Conservation (phyloP, 208 protist genomes). For the Leishmania mexicana region DNA sequence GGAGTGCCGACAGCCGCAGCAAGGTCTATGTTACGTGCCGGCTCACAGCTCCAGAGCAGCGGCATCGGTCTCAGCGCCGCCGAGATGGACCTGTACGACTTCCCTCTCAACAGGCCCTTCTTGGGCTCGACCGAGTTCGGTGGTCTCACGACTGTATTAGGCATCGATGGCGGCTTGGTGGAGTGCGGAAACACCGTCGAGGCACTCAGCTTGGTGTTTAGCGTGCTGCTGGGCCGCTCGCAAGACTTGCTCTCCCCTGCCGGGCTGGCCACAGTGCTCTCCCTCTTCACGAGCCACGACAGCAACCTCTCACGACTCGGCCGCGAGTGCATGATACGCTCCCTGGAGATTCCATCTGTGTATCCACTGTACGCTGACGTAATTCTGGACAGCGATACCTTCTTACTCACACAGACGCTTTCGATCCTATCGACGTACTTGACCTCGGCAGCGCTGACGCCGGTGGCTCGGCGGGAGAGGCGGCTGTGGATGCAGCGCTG, state of each 20-base stretch:
- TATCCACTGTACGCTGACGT: constrained; percentile 59
- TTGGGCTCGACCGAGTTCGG: constrained; percentile 21
- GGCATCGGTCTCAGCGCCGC: neutral
- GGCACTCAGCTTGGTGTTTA: constrained; percentile 52
- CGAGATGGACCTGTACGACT: constrained; percentile 1
- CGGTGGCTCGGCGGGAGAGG: constrained; percentile 49
- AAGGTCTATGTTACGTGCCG: neutral
- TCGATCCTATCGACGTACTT: constrained; percentile 48
- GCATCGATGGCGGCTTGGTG: constrained; percentile 4
- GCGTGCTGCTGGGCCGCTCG: constrained; percentile 47
- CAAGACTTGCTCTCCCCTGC: constrained; percentile 34
- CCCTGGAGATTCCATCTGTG: constrained; percentile 53
- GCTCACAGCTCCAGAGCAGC: neutral
- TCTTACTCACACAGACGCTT: constrained; percentile 47
- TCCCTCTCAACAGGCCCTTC: constrained; percentile 21
- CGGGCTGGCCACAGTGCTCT: constrained; percentile 46
- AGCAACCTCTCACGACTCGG: constrained; percentile 52
- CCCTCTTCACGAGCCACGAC: constrained; percentile 49
- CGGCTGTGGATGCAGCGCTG: constrained; percentile 61
- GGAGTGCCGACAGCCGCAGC: neutral
- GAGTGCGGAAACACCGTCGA: constrained; percentile 46
- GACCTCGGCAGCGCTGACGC: constrained; percentile 21
- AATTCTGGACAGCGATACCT: constrained; percentile 37
- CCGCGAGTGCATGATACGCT: constrained; percentile 53
- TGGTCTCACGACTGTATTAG: constrained; percentile 3